phyloP scores from a whole-genome alignment of 1,284 basidiomycete species.

The Sanghuangporus baumii region DNA sequence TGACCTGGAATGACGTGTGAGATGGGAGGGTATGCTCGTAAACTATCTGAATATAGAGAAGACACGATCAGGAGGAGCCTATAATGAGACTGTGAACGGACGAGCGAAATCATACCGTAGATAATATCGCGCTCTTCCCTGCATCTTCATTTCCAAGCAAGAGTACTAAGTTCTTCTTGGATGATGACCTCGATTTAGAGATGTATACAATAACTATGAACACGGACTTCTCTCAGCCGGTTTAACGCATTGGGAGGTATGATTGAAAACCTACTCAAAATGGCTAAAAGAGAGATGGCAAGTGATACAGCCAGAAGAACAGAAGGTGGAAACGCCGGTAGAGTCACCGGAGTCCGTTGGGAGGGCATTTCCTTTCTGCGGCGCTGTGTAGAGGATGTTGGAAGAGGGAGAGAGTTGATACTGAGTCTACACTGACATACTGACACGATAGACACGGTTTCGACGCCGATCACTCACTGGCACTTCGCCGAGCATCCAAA shows the following conservation, averaged over 20 bases:
- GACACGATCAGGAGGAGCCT: constrained; percentile 11
- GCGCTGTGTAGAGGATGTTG: background rate
- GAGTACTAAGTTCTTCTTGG: constrained; percentile 52
- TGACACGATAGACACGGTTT: background rate
- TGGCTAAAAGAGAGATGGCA: constrained; percentile 27
- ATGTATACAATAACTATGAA: constrained; percentile 32
- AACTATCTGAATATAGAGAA: constrained; percentile 41
- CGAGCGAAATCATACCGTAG: constrained; percentile 36
- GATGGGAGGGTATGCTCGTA: constrained; percentile 59
- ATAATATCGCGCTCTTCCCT: constrained; percentile 70
- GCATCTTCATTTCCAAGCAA: constrained; percentile 65
- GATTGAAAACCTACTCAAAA: no score
- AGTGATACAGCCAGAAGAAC: constrained; percentile 27
- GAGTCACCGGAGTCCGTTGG: constrained; percentile 14
- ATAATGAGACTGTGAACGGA: constrained; percentile 1
- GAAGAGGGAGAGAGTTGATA: background rate
- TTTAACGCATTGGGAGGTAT: background rate
- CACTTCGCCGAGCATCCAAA: background rate
- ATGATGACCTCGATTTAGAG: constrained; percentile 37
- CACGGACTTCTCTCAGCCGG: background rate
- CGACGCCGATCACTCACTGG: background rate
- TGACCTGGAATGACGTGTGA: constrained; percentile 70
- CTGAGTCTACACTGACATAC: background rate
- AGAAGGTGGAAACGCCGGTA: constrained; percentile 25
- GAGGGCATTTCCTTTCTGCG: background rate